Evolutionary conservation across 352 stramenopile species (phyloP).

Genomic region (Globisporangium perplexum): DNA sequence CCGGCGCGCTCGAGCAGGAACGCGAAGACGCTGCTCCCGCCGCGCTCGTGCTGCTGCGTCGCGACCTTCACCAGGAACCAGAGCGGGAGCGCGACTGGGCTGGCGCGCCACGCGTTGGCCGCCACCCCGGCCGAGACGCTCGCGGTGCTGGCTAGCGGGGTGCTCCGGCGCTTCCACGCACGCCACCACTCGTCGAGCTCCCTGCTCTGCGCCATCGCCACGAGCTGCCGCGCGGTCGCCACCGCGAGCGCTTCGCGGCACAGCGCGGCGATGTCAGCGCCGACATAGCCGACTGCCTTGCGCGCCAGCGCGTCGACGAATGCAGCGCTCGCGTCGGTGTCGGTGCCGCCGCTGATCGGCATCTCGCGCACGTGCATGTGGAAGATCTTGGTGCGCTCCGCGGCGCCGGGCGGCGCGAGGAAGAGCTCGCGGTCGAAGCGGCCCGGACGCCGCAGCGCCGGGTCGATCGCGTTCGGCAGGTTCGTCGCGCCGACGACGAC

Average conservation of each 20-base stretch:
- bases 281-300: conserved; percentile 71
- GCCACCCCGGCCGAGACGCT: conserved; percentile 38
- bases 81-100: conserved; percentile 14
- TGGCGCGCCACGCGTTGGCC: conserved; percentile 51
- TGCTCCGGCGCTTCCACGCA: conserved; percentile 41
- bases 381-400: conserved; percentile 58
- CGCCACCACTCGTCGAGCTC: conserved; percentile 57
- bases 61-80: neutral
- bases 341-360: too few species aligned
- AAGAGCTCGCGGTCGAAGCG: conserved; percentile 82
- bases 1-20: neutral
- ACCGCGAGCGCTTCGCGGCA: conserved; percentile 70
- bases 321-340: neutral
- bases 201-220: conserved; percentile 38
- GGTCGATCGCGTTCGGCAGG: conserved; percentile 90
- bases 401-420: conserved; percentile 35
- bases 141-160: conserved; percentile 31
- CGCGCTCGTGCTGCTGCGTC: neutral
- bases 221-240: conserved; percentile 57
- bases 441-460: conserved; percentile 64
- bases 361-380: conserved; percentile 40
- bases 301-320: conserved; percentile 36
- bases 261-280: conserved; percentile 72
- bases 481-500: conserved; percentile 95
- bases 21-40: neutral